phyloP scores from a whole-genome alignment of 768 basidiomycete genomes.

The Mycena kentingensis region DNA sequence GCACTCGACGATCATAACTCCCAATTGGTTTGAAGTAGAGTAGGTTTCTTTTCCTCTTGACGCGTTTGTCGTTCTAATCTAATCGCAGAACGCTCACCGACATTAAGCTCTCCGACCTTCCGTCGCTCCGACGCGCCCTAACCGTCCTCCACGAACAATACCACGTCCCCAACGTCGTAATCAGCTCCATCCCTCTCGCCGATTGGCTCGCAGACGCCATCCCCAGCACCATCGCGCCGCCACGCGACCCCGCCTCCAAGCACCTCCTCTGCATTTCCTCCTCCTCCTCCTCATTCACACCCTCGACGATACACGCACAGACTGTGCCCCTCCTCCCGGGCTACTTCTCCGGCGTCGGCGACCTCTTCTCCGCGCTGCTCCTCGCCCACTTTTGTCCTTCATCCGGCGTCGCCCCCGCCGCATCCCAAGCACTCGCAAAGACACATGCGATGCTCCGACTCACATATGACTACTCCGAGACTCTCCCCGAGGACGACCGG shows the following conservation, averaged over 20 bases:
- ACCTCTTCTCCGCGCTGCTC: conserved; percentile 92
- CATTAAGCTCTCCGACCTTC: conserved; percentile 62
- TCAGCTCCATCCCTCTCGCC: conserved; percentile 82
- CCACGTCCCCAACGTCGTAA: conserved; percentile 82
- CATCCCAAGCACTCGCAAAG: conserved; percentile 67
- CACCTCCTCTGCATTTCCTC: conserved; percentile 85
- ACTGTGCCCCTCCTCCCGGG: conserved; percentile 80
- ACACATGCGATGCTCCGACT: conserved; percentile 71
- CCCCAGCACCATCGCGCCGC: conserved; percentile 39
- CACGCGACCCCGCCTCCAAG: conserved; percentile 34
- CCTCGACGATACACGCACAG: conserved; percentile 64
- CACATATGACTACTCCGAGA: conserved; percentile 59
- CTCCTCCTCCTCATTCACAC: conserved; percentile 34
- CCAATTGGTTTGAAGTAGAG: conserved; percentile 99
- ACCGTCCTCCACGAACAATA: conserved; percentile 74
- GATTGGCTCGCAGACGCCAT: conserved; percentile 59
- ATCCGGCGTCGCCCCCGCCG: conserved; percentile 45
- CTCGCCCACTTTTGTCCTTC: conserved; percentile 71
- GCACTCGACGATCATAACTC: conserved; percentile 92
- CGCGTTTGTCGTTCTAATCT: neutral
- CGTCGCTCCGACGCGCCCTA: conserved; percentile 70
- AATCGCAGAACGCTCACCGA: conserved; percentile 71
- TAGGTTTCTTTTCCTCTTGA: conserved; percentile 39
- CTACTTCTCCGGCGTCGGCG: conserved; percentile 96
- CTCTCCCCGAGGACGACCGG: conserved; percentile 61